Evolutionary conservation across 495 filamentous ascomycete genomes (phyloP).

Genomic region (Penicillium flavigenum): DNA sequence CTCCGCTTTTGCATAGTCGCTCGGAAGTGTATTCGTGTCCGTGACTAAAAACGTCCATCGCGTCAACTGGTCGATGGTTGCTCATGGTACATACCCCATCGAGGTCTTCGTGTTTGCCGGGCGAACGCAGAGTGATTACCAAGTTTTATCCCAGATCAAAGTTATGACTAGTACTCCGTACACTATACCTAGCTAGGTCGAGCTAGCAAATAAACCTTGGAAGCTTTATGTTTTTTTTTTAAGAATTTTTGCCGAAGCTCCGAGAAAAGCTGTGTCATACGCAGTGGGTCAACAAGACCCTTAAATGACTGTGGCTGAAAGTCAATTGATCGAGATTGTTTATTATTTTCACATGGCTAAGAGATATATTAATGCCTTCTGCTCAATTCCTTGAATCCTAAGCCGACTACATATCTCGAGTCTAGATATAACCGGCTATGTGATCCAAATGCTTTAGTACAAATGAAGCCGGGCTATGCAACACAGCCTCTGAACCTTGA

Average conservation of each 20-base stretch:
- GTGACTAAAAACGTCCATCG: no score
- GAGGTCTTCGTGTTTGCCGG: no score
- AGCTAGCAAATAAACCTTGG: conserved; percentile 4
- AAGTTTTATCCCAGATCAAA: no score
- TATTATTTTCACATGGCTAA: background rate
- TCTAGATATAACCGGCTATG: background rate
- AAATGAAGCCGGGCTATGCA: conserved; percentile 1
- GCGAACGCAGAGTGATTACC: no score
- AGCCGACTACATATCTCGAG: background rate
- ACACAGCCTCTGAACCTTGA: conserved; percentile 2
- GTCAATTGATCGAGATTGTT: background rate
- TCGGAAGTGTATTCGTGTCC: no score
- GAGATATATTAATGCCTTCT: background rate
- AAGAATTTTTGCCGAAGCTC: conserved; percentile 7
- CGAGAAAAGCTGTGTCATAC: conserved; percentile 6
- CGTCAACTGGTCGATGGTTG: no score
- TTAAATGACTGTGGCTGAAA: background rate
- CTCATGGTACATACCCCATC: no score
- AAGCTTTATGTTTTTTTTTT: background rate
- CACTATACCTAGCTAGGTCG: no score
- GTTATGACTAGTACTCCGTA: no score
- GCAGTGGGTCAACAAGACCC: conserved; percentile 12
- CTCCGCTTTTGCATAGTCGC: no score
- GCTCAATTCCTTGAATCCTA: background rate
- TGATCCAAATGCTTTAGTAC: background rate